Percentiles rank a stretch among this genome's conserved stretches.
Conservation (phyloP, 257 asterid species). For the Plantago ovata region DNA sequence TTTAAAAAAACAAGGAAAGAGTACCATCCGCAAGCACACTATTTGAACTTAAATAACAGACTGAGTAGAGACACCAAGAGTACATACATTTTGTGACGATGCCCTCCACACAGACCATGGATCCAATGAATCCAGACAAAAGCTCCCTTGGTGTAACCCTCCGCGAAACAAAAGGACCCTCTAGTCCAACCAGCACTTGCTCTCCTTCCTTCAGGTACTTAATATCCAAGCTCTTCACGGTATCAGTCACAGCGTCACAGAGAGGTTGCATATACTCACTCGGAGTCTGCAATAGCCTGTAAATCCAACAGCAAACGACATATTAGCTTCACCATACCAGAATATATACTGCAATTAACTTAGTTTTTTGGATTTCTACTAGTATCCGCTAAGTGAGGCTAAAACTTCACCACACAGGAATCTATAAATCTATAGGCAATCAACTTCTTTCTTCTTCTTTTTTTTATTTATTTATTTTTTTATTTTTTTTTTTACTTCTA, state of each 20-base stretch:
- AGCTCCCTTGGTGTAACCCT: slow-evolving; percentile 96
- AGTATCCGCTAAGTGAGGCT: no score
- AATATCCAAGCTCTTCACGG: slow-evolving; percentile 52
- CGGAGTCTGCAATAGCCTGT: slow-evolving; percentile 82
- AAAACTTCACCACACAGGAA: no score
- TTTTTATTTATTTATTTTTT: no score
- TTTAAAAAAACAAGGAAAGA: no score
- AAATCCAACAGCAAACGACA: slow-evolving; percentile 18
- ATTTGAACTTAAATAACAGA: neutral
- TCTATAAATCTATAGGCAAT: no score
- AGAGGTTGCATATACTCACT: slow-evolving; percentile 92
- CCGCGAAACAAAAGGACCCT: slow-evolving; percentile 93
- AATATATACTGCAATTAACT: neutral
- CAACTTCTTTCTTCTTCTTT: no score
- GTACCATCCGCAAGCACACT: neutral
- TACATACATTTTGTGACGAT: slow-evolving; percentile 79
- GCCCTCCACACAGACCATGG: slow-evolving; percentile 94
- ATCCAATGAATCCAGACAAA: slow-evolving; percentile 85
- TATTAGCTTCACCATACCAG: no score
- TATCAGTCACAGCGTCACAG: slow-evolving; percentile 76
- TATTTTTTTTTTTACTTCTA: no score
- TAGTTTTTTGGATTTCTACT: no score
- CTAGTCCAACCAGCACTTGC: slow-evolving; percentile 83
- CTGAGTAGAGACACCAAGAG: neutral
- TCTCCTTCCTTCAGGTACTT: slow-evolving; percentile 94